Evolutionary conservation across 441 rosid genomes (phyloP), one percentile per base, ranked within the genome.

Genomic region (Hura crepitans): DNA sequence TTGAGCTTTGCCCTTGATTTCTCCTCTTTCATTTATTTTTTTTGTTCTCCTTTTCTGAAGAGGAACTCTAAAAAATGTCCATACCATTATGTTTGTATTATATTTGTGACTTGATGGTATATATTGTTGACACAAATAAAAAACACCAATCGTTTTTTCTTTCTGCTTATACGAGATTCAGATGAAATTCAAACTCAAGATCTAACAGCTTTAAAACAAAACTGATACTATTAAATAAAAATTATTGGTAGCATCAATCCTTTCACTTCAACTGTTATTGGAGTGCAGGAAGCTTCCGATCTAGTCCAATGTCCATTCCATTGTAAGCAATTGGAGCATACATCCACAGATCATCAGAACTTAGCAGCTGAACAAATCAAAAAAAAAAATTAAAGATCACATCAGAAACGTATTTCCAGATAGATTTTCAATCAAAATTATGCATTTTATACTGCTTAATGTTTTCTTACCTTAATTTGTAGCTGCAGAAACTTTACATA

Each of bases 321-420:
- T 89, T 91, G 82, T 85, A 84, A 22, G 92, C 96, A 43, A 91
- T 75, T 0, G 96, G 96, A n/a, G 94, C 88, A 43, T 81, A 87
- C 92, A 87, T 90, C 92, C 92, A 85, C 49, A 84, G 51, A 70
- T 89, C 92, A 76, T 83, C 89, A 42, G 91, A 90, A 79, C 94
- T 90, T 61, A 91, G 81, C 57, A 87, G 74, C 97, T 90, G 80
- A 66, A 69, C 30, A 51, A 39, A 7, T 56, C 54, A 60, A 60
- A 66, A 62, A 66, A 42, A 42, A 3, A 42, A 42, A 11, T 27
- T 23, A n/a, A 23, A 13, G 23, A 58, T 31, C 4, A n/a, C n/a
- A n/a, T n/a, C n/a, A n/a, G n/a, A n/a, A n/a, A n/a, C n/a, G n/a
- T n/a, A n/a, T n/a, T n/a, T n/a, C n/a, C n/a, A n/a, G n/a, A n/a